A percentile compares a stretch with the other conserved stretches of the same genome.
phyloP scores from a whole-genome alignment of 1,139 yeast species.

The Diutina sp. region DNA sequence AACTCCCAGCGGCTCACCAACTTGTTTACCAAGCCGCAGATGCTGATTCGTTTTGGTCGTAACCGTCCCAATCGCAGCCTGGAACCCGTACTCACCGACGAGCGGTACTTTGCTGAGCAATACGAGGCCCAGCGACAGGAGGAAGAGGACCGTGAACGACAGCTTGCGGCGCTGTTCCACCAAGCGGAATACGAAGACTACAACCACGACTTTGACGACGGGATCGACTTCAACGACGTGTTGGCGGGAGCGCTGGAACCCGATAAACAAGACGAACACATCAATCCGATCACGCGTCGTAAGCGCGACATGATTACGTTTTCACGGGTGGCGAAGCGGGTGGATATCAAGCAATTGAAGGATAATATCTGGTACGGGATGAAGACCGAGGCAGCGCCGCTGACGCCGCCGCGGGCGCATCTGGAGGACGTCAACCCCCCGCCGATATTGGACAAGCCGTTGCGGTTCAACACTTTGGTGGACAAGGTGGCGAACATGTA shows the following conservation, averaged over 20 bases:
- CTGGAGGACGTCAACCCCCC: not conserved
- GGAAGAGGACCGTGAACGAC: slow-evolving; percentile 20
- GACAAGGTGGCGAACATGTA: slow-evolving; percentile 42
- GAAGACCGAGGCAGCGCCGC: slow-evolving; percentile 8
- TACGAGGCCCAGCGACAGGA: slow-evolving; percentile 31
- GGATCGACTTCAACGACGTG: slow-evolving; percentile 33
- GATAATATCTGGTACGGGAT: slow-evolving; percentile 72
- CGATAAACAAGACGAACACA: slow-evolving; percentile 17
- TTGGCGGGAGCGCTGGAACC: slow-evolving; percentile 15
- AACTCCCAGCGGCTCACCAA: slow-evolving; percentile 56
- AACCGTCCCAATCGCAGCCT: slow-evolving; percentile 7
- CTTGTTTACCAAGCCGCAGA: slow-evolving; percentile 57
- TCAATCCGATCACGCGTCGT: slow-evolving; percentile 19
- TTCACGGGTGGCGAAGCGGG: slow-evolving; percentile 74
- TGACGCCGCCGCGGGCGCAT: not conserved
- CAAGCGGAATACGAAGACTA: slow-evolving; percentile 34
- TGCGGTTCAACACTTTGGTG: slow-evolving; percentile 31
- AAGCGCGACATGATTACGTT: slow-evolving; percentile 16
- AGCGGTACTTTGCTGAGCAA: slow-evolving; percentile 63
- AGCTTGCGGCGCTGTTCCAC: slow-evolving; percentile 28
- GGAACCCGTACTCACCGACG: slow-evolving; percentile 35
- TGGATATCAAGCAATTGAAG: slow-evolving; percentile 69
- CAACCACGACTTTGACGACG: slow-evolving; percentile 21
- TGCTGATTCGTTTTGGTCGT: slow-evolving; percentile 18
- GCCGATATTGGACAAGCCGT: slow-evolving; percentile 6